A percentile compares a stretch with the other conserved stretches of the same genome.
Evolutionary conservation across 331 rosid species (phyloP).

Genomic region (Telfairia occidentalis): DNA sequence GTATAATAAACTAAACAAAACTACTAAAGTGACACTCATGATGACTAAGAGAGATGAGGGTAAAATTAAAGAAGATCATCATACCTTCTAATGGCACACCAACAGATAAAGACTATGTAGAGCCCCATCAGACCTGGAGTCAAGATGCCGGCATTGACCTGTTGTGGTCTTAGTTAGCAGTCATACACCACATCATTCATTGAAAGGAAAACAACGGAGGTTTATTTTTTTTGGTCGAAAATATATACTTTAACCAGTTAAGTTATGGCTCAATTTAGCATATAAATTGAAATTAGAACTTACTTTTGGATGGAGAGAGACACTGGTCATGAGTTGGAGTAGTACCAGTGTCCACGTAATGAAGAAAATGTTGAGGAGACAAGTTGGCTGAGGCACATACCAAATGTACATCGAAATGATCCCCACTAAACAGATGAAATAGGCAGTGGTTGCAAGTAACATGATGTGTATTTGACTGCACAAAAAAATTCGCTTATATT

Average conservation of each 20-base stretch:
- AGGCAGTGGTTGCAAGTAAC: slow-evolving; percentile 41
- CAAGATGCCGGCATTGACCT: slow-evolving; percentile 82
- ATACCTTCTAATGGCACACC: slow-evolving; percentile 93
- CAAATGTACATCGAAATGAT: slow-evolving; percentile 53
- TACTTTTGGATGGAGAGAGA: slow-evolving; percentile 62
- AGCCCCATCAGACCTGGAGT: slow-evolving; percentile 94
- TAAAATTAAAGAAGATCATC: slow-evolving; percentile 20
- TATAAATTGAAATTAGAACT: slow-evolving; percentile 6
- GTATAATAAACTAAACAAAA: neutral
- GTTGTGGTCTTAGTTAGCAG: slow-evolving; percentile 12
- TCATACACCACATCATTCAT: neutral
- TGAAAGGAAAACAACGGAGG: neutral
- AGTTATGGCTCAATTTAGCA: too few species aligned
- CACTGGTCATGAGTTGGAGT: slow-evolving; percentile 61
- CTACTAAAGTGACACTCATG: neutral
- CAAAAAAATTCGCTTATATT: neutral
- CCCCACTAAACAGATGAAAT: slow-evolving; percentile 44
- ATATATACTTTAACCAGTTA: too few species aligned
- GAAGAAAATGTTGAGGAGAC: slow-evolving; percentile 60
- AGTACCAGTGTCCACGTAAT: slow-evolving; percentile 55
- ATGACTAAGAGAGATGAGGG: neutral
- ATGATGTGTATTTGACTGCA: slow-evolving; percentile 53
- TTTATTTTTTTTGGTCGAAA: too few species aligned
- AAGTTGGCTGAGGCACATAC: slow-evolving; percentile 55
- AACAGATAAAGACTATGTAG: slow-evolving; percentile 84